These are phyloP conservation scores for Aureobasidium uvarum DNA, from an alignment of 2,329 filamentous ascomycete genomes.

Conservation along the genomic window DNA sequence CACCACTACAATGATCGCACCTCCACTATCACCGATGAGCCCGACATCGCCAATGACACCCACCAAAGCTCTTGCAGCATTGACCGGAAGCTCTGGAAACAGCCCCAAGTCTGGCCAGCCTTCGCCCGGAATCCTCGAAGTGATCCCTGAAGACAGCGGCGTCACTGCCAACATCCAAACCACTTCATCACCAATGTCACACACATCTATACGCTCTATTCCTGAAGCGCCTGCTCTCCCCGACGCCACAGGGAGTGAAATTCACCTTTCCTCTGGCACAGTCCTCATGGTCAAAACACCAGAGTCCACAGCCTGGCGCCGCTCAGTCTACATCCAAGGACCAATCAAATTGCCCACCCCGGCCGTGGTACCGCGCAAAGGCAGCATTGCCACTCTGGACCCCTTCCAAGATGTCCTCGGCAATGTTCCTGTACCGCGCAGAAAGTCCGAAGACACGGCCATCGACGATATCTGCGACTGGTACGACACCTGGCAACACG, in stretches of 20 bases:
- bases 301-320: constrained; percentile 39
- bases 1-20: background rate
- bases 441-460: constrained; percentile 39
- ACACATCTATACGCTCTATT: background rate
- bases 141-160: constrained; percentile 8
- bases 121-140: constrained; percentile 22
- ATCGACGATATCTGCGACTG: constrained; percentile 45
- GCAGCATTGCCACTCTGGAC: constrained; percentile 44
- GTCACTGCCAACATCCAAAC: too few relatives aligned
- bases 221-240: constrained; percentile 3
- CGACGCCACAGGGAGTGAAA: constrained; percentile 29
- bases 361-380: constrained; percentile 39
- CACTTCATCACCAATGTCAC: background rate
- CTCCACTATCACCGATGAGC: background rate
- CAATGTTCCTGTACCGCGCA: constrained; percentile 33
- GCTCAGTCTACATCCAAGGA: constrained; percentile 44
- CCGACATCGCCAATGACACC: constrained; percentile 4
- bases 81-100: constrained; percentile 21
- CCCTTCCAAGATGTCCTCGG: constrained; percentile 38
- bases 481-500: constrained; percentile 44
- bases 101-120: constrained; percentile 5
- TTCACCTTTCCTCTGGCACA: constrained; percentile 38
- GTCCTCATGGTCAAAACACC: constrained; percentile 39
- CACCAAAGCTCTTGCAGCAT: constrained; percentile 8
- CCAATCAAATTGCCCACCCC: constrained; percentile 43